Evolutionary conservation across 139 green algal genomes (phyloP), one percentile per base, ranked within the genome.

Genomic region (Chlamydomonas schloesseri): DNA sequence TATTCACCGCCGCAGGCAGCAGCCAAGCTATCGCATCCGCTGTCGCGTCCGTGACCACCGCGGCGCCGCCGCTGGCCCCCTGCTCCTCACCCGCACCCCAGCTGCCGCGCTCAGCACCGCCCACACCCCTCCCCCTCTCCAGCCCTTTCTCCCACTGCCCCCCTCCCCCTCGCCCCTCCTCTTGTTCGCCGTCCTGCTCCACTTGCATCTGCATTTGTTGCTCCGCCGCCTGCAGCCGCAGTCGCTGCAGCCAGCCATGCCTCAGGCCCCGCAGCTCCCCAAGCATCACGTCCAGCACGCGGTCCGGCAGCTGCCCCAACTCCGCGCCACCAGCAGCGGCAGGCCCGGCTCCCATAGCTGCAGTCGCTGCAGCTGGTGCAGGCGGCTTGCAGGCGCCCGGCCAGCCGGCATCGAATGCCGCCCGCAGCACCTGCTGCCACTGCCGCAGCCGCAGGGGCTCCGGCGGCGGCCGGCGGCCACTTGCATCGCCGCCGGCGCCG

Each of bases 371-470:
- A 50, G 42, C 42, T 13, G 42, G 6, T 50, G 42, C 42, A 50
- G 42, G 6, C 42, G 42, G n/a, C n/a, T n/a, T n/a, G n/a, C n/a
- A 5, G 42, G 42, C 42, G 8, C 42, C 42, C 6, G 42, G 42
- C 42, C 42, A 50, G 42, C 42, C 42, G 42, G 8, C 42, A 8
- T 5, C 42, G 42, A 50, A 50, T 8, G 42, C 42, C 0, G 69
- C 26, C 24, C 68, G 81, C 69, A 87, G 81, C 81, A 87, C 69
- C 69, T 26, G 53, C 23, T 80, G 68, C 81, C 81, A 87, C 8
- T 72, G 46, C 55, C 68, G 53, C 34, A 87, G 55, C 42, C 53
- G 81, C 34, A 79, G 53, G 14, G 80, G 68, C 50, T 73, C 77
- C 8, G 42, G 42, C 24, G 23, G 60, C 3, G 60, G 60, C 60